Evolutionary conservation across 2,329 filamentous ascomycete species (phyloP), one percentile per base, ranked within the genome.

Genomic region (Pestalotiopsis fici): DNA sequence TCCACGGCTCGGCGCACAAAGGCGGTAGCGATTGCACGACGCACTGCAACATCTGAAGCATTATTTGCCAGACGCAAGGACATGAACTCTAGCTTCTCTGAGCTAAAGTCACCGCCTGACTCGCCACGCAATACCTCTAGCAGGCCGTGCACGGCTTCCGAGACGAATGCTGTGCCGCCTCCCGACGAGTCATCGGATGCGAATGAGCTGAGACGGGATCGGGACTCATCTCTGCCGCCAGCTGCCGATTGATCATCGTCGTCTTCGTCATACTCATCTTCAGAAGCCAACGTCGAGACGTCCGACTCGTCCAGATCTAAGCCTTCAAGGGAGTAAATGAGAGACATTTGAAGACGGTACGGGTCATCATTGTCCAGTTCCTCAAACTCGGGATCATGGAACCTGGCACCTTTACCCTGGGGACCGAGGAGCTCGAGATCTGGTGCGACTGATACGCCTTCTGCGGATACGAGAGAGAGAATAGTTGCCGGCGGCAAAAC

Each of bases 41-140:
- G 93, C 75, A 98, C 93, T 78, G 96, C 92, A 71, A 91, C 87
- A 75, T 97, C 95, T 1, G 94, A 95, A 2, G 96, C 96, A 75
- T 98, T 94, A 74, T 93, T 93, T 65, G 91, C 92, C 78, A 99
- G 93, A 12, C 95, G 91, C n/a, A 98, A 85, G 59, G 94, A 93
- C 83, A 95, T 97, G 70, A 99, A 92, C 78, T 99, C 96, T 39
- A 98, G 88, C 77, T 95, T 94, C 62, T 89, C 88, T 2, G 85
- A 85, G 74, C 97, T 95, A 70, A 97, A 96, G 76, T 97, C 93
- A 12, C 90, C 88, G 15, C 88, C 87, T 39, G 63, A 65, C 13
- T 90, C 89, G 25, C 90, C 91, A 64, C 92, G 91, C 55, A 98
- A 85, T 27, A 94, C 93, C 74, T 98, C 95, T 69, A 95, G 87